Base-by-base conservation (phyloP, 1,284 basidiomycete genomes). In the Marasmius sp. region DNA sequence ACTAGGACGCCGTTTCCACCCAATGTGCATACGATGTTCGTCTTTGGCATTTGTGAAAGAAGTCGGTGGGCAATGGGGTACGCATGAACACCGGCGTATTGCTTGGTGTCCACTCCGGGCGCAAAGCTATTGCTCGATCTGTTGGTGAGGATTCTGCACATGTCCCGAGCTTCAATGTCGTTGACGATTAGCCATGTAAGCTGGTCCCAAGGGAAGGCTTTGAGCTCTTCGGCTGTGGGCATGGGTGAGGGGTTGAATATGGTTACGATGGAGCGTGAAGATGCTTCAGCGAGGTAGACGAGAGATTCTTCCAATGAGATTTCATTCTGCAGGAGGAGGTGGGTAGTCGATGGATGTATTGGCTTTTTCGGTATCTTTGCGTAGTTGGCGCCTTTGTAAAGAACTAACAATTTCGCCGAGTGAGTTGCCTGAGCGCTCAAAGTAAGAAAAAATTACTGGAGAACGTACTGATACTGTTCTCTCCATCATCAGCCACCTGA, bases 191-290 rank as follows among this genome's bases (percentile, higher is more conserved):
- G 70, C 84, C 84, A 87, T 22, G 78, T 71, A 8, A 87, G 69
- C 54, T 75, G 70, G 22, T 70, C 57, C 84, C 84, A 87, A 1
- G 82, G 82, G 65, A 87, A 81, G 0, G 61, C 58, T 12, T 63
- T 67, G 27, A 85, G 71, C 57, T 81, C 70, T 6, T 70, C 69
- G 3, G 71, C 59, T 3, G 73, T 69, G 0, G 81, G 83, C 68
- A 86, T 76, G 0, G 85, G 85, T 0, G 84, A 86, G 1, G 85
- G 84, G 67, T 86, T 87, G 69, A 82, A 79, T 55, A 86, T 74
- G 0, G 77, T 77, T 0, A 68, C 71, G 10, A 70, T 64, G 43
- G 63, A 62, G 14, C 27, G 58, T 2, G 61, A 34, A 50, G 53
- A 53, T n/a, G 62, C 53, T 14, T 59, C 59, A n/a, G 57, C 57